phyloP scores from a whole-genome alignment of 495 filamentous ascomycete species.

The Cenococcum geophilum region DNA sequence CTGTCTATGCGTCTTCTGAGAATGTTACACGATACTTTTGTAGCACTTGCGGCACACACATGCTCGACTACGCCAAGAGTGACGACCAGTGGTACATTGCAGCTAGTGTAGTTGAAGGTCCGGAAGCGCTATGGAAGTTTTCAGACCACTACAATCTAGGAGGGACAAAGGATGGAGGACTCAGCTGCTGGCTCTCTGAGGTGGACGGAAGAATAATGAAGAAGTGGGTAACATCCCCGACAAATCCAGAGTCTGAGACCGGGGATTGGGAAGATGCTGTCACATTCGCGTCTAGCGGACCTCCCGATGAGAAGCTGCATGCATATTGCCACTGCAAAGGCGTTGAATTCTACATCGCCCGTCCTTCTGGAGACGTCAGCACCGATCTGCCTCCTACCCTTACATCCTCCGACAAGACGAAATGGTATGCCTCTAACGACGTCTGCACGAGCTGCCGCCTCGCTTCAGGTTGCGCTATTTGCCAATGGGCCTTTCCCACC shows the following conservation, averaged over 20 bases:
- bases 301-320: conserved; percentile 28
- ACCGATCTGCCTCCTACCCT: conserved; percentile 41
- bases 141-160: conserved; percentile 44
- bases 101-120: conserved; percentile 34
- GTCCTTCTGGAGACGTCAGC: conserved; percentile 39
- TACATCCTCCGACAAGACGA: conserved; percentile 34
- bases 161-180: conserved; percentile 54
- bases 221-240: conserved; percentile 8
- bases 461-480: conserved; percentile 56
- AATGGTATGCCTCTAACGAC: conserved; percentile 41
- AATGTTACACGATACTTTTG: conserved; percentile 58
- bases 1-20: conserved; percentile 45
- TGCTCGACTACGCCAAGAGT: conserved; percentile 25
- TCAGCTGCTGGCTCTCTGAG: conserved; percentile 39
- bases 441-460: conserved; percentile 57
- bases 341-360: conserved; percentile 44
- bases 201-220: conserved; percentile 7
- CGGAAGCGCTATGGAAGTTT: conserved; percentile 38
- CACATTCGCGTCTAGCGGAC: neutral
- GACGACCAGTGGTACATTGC: conserved; percentile 32
- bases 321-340: conserved; percentile 44
- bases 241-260: neutral
- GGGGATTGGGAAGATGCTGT: neutral
- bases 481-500: conserved; percentile 62
- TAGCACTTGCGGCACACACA: conserved; percentile 57